phyloP scores from a whole-genome alignment of 306 rosid species.

The Sphenostylis stenocarpa region DNA sequence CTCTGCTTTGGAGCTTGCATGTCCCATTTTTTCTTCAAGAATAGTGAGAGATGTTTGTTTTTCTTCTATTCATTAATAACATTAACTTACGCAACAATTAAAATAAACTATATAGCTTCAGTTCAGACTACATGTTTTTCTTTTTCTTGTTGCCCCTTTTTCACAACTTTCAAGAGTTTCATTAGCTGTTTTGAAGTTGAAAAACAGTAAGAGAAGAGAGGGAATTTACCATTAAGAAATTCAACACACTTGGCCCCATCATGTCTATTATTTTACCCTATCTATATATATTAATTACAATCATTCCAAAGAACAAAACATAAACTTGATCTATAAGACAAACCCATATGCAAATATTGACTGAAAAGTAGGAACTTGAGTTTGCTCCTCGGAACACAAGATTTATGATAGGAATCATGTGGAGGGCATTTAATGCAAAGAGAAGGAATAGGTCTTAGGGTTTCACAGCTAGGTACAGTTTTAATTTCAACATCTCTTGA shows the following conservation, averaged over 20 bases:
- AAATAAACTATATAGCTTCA: neutral
- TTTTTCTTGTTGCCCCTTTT: conserved; percentile 34
- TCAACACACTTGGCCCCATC: conserved; percentile 32
- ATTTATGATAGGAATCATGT: conserved; percentile 67
- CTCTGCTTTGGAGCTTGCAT: conserved; percentile 49
- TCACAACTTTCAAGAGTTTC: conserved; percentile 43
- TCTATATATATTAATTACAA: no score
- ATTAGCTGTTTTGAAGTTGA: conserved; percentile 44
- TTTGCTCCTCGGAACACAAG: conserved; percentile 56
- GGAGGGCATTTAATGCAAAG: conserved; percentile 62
- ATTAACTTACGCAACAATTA: neutral
- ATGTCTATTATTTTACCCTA: neutral
- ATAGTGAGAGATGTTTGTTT: conserved; percentile 64
- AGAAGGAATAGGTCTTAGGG: conserved; percentile 51
- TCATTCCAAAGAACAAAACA: conserved; percentile 25
- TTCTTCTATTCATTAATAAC: conserved; percentile 36
- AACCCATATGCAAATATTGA: conserved; percentile 26
- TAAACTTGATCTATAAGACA: conserved; percentile 40
- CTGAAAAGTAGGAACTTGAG: conserved; percentile 44
- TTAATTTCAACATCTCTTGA: conserved; percentile 44
- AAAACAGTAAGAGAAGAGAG: conserved; percentile 34
- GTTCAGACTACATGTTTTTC: conserved; percentile 19
- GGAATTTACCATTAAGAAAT: conserved; percentile 33
- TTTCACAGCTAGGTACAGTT: conserved; percentile 45
- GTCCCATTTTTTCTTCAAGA: conserved; percentile 48